Base-by-base conservation (phyloP, 2,329 filamentous ascomycete genomes). In the Penicillium sp. region DNA sequence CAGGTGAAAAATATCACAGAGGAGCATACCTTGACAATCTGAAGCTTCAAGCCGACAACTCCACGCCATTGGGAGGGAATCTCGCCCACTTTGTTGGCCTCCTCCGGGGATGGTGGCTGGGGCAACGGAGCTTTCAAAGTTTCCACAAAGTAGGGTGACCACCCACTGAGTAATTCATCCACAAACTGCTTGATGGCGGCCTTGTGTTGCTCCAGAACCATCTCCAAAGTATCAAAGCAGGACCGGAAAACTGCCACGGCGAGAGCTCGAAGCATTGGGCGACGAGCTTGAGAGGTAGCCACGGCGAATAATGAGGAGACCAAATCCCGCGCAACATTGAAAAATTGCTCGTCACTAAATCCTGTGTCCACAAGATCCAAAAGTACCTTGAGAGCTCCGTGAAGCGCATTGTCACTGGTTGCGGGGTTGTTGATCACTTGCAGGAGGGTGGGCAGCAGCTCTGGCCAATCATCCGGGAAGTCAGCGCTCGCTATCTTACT, bases 391-490 rank as follows among this genome's bases (percentile, higher is more conserved):
- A 98, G 76, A 7, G 91, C 88, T 45, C 93, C 93, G 66, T 96
- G 90, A 43, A 96, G 75, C 65, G 95, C 90, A 40, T 77, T 74
- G 61, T 95, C 88, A 54, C 77, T 83, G 52, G 88, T 89, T 45
- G 76, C 80, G 46, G 85, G 81, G 46, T 70, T 65, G 38, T 67
- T 68, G 61, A 97, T 87, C 43, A 90, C 78, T 38, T 81, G 80
- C 52, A 98, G 80, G 37, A 97, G 77, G 32, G 83, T 81, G 24
- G 89, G 88, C 28, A 98, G 81, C 38, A 98, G 81, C 56, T 82
- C 81, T n/a, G 90, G 89, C 93, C 93, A 98, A 62, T 90, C 81
- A 51, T 96, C 89, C 45, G 93, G 93, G 65, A 95, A 97, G 73
- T 98, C 93, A 62, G 85, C 82, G 54, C 84, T 86, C 48, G 93